phyloP scores from a whole-genome alignment of 2,329 filamentous ascomycete species.

The Calonectria hongkongensis region DNA sequence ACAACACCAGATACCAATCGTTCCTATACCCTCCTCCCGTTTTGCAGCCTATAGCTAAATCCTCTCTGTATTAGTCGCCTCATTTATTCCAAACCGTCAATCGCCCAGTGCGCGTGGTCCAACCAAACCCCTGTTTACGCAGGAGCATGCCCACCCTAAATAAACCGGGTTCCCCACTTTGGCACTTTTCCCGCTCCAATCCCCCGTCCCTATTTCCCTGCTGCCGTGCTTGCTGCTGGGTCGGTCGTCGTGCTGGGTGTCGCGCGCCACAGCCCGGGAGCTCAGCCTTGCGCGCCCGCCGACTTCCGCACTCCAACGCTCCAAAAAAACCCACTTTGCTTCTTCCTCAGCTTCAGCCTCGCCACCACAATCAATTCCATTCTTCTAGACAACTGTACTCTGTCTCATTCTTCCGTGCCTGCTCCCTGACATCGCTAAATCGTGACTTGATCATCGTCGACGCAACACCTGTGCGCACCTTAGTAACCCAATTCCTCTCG shows the following conservation, averaged over 20 bases:
- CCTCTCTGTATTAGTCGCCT: conserved; percentile 2
- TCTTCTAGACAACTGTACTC: background rate
- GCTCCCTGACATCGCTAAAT: conserved; percentile 1
- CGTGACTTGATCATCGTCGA: background rate
- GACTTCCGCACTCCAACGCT: conserved; percentile 43
- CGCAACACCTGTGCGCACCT: background rate
- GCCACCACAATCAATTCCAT: conserved; percentile 39
- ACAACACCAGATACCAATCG: background rate
- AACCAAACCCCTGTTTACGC: conserved; percentile 18
- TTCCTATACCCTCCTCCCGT: background rate
- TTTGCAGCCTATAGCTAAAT: background rate
- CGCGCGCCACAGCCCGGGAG: conserved; percentile 43
- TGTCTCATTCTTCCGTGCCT: conserved; percentile 10
- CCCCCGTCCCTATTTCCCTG: background rate
- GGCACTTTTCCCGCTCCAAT: conserved; percentile 6
- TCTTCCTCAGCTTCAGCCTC: conserved; percentile 52
- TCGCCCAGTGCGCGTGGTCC: conserved; percentile 6
- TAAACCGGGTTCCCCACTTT: conserved; percentile 4
- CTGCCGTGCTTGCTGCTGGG: background rate
- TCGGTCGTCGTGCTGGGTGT: background rate
- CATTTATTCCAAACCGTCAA: conserved; percentile 14
- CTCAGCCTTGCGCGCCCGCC: conserved; percentile 45
- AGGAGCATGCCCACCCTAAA: conserved; percentile 9
- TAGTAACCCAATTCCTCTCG: conserved; percentile 2
- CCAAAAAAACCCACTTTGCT: conserved; percentile 18